phyloP scores from a whole-genome alignment of 2,329 filamentous ascomycete species.

The Talaromyces marneffei region DNA sequence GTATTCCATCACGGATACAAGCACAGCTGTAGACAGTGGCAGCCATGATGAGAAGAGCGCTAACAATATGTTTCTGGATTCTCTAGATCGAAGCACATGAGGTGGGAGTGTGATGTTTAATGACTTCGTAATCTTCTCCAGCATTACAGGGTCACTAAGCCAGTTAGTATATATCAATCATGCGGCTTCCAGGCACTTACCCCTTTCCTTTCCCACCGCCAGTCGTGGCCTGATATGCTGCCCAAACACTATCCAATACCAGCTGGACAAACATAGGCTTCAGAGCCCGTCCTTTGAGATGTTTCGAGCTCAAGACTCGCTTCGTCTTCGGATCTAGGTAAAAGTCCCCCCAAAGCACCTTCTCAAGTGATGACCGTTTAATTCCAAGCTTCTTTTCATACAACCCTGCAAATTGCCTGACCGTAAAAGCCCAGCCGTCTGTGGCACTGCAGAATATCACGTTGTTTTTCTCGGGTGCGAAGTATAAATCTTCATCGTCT shows the following conservation, averaged over 20 bases:
- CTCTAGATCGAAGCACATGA: slow-evolving; percentile 77
- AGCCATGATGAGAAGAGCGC: slow-evolving; percentile 87
- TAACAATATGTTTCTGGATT: slow-evolving; percentile 75
- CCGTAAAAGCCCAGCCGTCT: slow-evolving; percentile 98
- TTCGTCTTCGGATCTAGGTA: slow-evolving; percentile 97
- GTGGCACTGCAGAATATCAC: slow-evolving; percentile 98
- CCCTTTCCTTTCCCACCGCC: slow-evolving; percentile 77
- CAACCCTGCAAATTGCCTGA: slow-evolving; percentile 83
- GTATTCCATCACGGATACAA: slow-evolving; percentile 91
- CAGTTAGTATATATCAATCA: slow-evolving; percentile 27
- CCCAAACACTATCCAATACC: slow-evolving; percentile 93
- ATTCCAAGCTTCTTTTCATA: slow-evolving; percentile 98
- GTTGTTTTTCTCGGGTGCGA: slow-evolving; percentile 96
- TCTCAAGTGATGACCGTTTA: slow-evolving; percentile 80
- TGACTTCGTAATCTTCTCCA: slow-evolving; percentile 94
- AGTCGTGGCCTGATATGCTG: slow-evolving; percentile 83
- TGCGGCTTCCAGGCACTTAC: slow-evolving; percentile 41
- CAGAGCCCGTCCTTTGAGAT: slow-evolving; percentile 81
- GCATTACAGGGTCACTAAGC: slow-evolving; percentile 63
- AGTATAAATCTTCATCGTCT: slow-evolving; percentile 96
- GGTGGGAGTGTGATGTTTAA: slow-evolving; percentile 75
- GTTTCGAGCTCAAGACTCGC: slow-evolving; percentile 81
- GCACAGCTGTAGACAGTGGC: slow-evolving; percentile 80
- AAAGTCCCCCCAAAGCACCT: slow-evolving; percentile 93
- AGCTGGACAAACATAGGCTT: slow-evolving; percentile 98